A percentile compares a stretch with the other conserved stretches of the same genome.
phyloP scores from a whole-genome alignment of 495 filamentous ascomycete genomes.

The Xylaria palmicola region DNA sequence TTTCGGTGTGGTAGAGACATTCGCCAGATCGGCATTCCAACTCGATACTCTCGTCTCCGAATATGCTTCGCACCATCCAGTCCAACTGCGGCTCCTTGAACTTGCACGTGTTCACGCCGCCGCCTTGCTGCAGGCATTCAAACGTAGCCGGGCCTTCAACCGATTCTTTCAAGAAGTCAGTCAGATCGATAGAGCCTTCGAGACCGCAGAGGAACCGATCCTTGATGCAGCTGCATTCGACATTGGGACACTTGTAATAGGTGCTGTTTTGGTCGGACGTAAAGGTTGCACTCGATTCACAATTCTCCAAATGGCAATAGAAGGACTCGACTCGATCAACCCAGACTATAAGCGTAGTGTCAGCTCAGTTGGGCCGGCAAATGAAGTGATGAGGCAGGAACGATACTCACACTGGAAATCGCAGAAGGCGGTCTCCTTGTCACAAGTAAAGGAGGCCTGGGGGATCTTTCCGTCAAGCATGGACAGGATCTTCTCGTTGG shows the following conservation, averaged over 20 bases:
- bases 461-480: constrained; percentile 80
- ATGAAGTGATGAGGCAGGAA: background rate
- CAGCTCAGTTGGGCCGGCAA: constrained; percentile 34
- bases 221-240: constrained; percentile 83
- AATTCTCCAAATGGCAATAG: constrained; percentile 86
- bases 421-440: constrained; percentile 68
- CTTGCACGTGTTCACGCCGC: constrained; percentile 61
- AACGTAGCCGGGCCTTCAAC: constrained; percentile 89
- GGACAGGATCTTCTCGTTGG: constrained; percentile 85
- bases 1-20: constrained; percentile 86
- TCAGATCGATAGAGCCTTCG: constrained; percentile 85
- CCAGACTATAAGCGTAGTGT: constrained; percentile 65
- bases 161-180: constrained; percentile 73
- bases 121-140: constrained; percentile 61
- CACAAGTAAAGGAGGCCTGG: constrained; percentile 91
- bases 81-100: constrained; percentile 93
- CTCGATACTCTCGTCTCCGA: constrained; percentile 86
- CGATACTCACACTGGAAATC: constrained; percentile 82
- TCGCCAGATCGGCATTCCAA: constrained; percentile 83
- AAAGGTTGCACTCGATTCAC: constrained; percentile 66
- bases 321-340: constrained; percentile 92
- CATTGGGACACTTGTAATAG: constrained; percentile 76
- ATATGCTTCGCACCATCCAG: constrained; percentile 77
- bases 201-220: constrained; percentile 92
- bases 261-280: constrained; percentile 75